Conservation (phyloP, 2,329 filamentous ascomycete species). For the Aspergillus versicolor region DNA sequence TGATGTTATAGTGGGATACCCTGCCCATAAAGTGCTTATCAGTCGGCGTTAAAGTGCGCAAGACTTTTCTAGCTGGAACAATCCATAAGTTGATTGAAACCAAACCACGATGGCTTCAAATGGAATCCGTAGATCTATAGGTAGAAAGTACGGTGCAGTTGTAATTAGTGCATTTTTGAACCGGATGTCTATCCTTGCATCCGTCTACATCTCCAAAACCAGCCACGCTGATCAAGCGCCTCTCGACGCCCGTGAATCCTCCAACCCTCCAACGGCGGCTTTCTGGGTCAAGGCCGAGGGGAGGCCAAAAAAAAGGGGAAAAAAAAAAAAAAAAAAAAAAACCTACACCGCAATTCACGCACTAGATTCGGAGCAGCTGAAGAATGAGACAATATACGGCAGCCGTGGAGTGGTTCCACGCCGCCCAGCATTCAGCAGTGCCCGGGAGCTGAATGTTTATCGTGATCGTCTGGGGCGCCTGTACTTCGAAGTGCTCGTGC, state of each 20-base stretch:
- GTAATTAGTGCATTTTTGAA: not conserved
- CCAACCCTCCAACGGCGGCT: not conserved
- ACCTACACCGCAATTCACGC: conserved; percentile 7
- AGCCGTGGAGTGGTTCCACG: not conserved
- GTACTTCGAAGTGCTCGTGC: not conserved
- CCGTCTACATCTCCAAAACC: conserved; percentile 1
- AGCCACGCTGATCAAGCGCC: not conserved
- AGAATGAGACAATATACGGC: not conserved
- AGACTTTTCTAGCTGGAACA: not conserved
- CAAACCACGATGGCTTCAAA: not conserved
- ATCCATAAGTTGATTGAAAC: not conserved
- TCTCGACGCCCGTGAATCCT: not conserved
- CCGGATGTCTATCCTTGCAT: conserved; percentile 1
- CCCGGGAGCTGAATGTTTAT: not conserved
- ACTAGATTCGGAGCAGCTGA: not conserved
- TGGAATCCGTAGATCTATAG: not conserved
- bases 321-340: not conserved
- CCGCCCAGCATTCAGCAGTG: not conserved
- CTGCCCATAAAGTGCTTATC: conserved; percentile 2
- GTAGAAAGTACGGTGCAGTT: conserved; percentile 6
- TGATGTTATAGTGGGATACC: not conserved
- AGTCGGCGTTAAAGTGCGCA: not conserved
- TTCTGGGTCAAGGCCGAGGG: not conserved
- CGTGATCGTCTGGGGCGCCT: conserved; percentile 2
- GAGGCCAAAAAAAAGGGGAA: not conserved